A percentile compares a stretch with the other conserved stretches of the same genome.
Evolutionary conservation across 1,284 basidiomycete species (phyloP).

Genomic region (Cutaneotrichosporon cyanovorans): DNA sequence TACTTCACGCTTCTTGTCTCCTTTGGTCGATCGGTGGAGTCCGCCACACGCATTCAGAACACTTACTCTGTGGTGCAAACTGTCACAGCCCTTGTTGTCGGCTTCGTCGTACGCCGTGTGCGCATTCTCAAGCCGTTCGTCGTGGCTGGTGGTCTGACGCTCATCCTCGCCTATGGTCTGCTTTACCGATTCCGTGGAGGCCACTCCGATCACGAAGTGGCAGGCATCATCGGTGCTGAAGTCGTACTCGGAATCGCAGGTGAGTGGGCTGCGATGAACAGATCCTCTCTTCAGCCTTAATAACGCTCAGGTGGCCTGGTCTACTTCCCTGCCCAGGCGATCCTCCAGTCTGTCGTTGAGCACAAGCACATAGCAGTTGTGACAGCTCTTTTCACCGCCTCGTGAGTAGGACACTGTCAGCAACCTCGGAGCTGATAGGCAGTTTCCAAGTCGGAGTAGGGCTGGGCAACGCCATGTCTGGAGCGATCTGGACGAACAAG

Average conservation of each 20-base stretch:
- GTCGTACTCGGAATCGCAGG: slow-evolving; percentile 38
- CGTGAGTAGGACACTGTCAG: not conserved
- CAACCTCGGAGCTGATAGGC: not conserved
- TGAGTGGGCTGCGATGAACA: too few species aligned
- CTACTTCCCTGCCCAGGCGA: slow-evolving; percentile 41
- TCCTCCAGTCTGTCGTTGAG: slow-evolving; percentile 36
- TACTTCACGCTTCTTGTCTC: slow-evolving; percentile 41
- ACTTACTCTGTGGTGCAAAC: slow-evolving; percentile 35
- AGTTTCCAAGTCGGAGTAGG: slow-evolving; percentile 33
- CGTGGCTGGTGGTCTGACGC: slow-evolving; percentile 30
- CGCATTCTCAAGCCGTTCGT: slow-evolving; percentile 45
- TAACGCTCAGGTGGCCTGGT: slow-evolving; percentile 26
- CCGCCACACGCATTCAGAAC: slow-evolving; percentile 39
- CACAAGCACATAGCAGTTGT: slow-evolving; percentile 43
- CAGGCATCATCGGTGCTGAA: slow-evolving; percentile 40
- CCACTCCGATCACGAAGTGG: slow-evolving; percentile 13
- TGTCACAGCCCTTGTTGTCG: slow-evolving; percentile 38
- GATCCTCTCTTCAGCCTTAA: too few species aligned
- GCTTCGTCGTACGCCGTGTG: slow-evolving; percentile 39
- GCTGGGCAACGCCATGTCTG: slow-evolving; percentile 40
- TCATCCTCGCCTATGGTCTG: slow-evolving; percentile 40
- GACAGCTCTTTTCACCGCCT: slow-evolving; percentile 39
- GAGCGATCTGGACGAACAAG: slow-evolving; percentile 40
- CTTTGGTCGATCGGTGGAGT: slow-evolving; percentile 29
- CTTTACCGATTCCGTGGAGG: slow-evolving; percentile 44